Base-by-base conservation (phyloP, 2,329 filamentous ascomycete genomes). In the Talaromyces atroroseus region DNA sequence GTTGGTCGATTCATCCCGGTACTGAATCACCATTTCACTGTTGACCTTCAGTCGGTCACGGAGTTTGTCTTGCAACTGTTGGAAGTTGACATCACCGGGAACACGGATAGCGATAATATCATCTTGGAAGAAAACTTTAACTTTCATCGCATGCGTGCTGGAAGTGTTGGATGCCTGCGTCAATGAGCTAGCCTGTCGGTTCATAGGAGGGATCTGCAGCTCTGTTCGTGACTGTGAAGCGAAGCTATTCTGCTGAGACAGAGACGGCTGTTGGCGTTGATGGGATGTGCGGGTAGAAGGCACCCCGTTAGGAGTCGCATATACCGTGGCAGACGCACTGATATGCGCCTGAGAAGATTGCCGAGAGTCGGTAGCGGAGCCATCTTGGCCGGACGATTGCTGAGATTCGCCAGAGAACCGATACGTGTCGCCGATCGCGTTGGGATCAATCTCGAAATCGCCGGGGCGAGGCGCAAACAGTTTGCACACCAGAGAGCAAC, bases 51-150 rank as follows among this genome's bases (percentile, higher is more conserved):
- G 81, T 46, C 94, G 83, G 64, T 96, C 90, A 50, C 84, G 82
- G 58, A 97, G 85, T 74, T 94, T 95, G 62, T 91, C 87, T 64
- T 87, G 87, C 8, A 99, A 80, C 59, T 90, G 87, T 53, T 82
- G 78, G 71, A 87, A 94, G 54, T 82, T 82, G 65, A 95, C 90
- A 54, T 95, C 88, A 1, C 82, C 82, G 0, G 92, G 88, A 55
- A 97, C 90, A 34, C 92, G 86, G 65, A 99, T 91, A 46, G 94
- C 89, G 63, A 96, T 92, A 56, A 95, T 84, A 63, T 96, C 92
- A 59, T 92, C 88, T 62, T 92, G 89, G 76, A 90, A 96, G 76
- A 89, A 94, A 54, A 96, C 87, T 76, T 97, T 97, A 70, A 97
- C 89, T 73, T 96, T 97, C 77, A 96, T 87, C 3, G 84, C 81